These are phyloP conservation scores for Erodium texanum DNA, from an alignment of 441 rosid genomes.

Conservation along the genomic window DNA sequence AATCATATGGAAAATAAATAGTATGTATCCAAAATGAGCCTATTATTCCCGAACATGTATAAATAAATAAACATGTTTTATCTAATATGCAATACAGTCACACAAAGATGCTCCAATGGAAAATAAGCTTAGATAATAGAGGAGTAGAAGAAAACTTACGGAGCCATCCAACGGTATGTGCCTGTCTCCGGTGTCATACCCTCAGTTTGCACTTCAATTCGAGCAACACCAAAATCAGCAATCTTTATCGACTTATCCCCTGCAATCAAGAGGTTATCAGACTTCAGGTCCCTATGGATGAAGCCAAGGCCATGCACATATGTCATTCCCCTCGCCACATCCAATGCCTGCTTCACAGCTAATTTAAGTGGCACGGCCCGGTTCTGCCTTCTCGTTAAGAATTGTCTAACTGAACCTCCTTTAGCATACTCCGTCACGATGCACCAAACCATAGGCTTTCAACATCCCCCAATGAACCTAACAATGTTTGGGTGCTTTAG, in stretches of 20 bases:
- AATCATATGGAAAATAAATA: too few species aligned
- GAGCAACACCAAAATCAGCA: conserved; percentile 96
- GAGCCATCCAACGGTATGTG: conserved; percentile 99
- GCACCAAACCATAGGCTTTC: conserved; percentile 91
- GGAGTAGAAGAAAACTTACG: conserved; percentile 42
- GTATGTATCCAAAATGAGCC: too few species aligned
- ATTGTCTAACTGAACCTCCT: conserved; percentile 92
- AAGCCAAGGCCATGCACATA: conserved; percentile 76
- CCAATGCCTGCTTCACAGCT: conserved; percentile 92
- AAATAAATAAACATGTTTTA: too few species aligned
- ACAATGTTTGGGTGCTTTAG: conserved; percentile 45
- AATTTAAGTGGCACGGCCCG: conserved; percentile 72
- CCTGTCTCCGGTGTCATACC: conserved; percentile 99
- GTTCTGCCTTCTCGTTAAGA: conserved; percentile 65
- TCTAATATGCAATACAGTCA: background rate
- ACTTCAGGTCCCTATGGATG: conserved; percentile 84
- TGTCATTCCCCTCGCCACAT: conserved; percentile 95
- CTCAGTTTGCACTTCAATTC: conserved; percentile 95
- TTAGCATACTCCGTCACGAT: conserved; percentile 92
- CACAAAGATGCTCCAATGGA: background rate
- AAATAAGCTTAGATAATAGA: background rate
- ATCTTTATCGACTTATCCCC: conserved; percentile 84
- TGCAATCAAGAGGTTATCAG: conserved; percentile 81
- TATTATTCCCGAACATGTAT: too few species aligned
- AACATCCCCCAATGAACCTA: conserved; percentile 56